Evolutionary conservation across 1,139 yeast genomes (phyloP), one percentile per base, ranked within the genome.

Genomic region (Magnusiomyces suaveolens): DNA sequence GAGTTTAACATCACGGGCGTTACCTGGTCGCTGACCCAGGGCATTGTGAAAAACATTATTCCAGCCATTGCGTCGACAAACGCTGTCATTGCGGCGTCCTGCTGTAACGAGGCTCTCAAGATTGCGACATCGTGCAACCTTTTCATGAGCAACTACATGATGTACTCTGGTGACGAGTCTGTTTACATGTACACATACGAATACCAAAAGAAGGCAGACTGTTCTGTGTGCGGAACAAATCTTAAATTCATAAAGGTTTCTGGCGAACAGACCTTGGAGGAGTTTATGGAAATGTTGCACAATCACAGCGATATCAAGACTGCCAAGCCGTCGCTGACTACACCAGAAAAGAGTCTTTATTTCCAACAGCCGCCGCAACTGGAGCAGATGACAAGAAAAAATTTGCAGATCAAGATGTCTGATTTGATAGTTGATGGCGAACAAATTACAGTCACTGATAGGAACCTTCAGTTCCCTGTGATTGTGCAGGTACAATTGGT

Each of bases 11-110:
- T 92, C 50, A 56, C 65, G 0, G 92, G 94, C 0, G 87, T 92
- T 18, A 84, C 94, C 0, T 77, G 79, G 58, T 73, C 77, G 52
- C 75, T 86, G 54, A 83, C 95, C 0, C 76, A 87, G 55, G 97
- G 97, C 0, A 95, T 92, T 49, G 89, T 89, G 52, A 92, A 92
- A 69, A 85, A 85, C 63, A 89, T 92, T 59, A 85, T 92, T 25
- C 98, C 98, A 0, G 92, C 97, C 1, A 87, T 90, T 55, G 96
- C 97, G 0, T 84, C 96, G 1, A 90, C 97, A 0, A 92, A 92
- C 67, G 96, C 97, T 1, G 78, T 92, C 39, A 81, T 92, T 47
- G 96, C 97, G 1, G 96, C 96, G 0, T 78, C 89, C 16, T 87
- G 96, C 67, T 87, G 95, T 64, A 86, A 85, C 62, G 97, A 90